Base-by-base conservation (phyloP, 169 alveolate species). In the Babesia divergens region DNA sequence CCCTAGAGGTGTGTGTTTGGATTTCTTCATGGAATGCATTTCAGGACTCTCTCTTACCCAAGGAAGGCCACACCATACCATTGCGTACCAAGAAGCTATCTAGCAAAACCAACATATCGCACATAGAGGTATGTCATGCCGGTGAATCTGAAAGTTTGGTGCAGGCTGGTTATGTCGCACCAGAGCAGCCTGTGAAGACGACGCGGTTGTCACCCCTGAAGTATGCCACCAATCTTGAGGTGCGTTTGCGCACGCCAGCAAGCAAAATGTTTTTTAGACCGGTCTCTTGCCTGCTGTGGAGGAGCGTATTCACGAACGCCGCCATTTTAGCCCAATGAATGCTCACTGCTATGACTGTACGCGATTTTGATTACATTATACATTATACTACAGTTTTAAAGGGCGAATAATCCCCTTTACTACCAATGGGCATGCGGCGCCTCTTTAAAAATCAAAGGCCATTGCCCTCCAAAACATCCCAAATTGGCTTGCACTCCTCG, bases 401-500 rank as follows among this genome's bases (percentile, higher is more conserved):
- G 52, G 72, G 72, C 51, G 50, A 44, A 24, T 44, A 62, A 29
- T n/a, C 44, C 13, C 51, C 2, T 24, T 8, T 18, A 4, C 11
- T 6, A 8, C 0, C 54, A 1, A 0, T 24, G 51, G 8, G 26
- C 11, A 2, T 0, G n/a, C n/a, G n/a, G n/a, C n/a, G n/a, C 18
- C 22, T 4, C 22, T 13, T 13, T 49, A 29, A 5, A 6, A 6
- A 31, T 37, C 37, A 62, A 22, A 62, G 6, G 6, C 60, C 3
- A n/a, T 62, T 46, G 34, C 47, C 47, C 29, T 46, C 72, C 50
- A 46, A 44, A 24, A 62, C 47, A 18, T 75, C 85, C 85, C 85
- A 75, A 51, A 75, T 75, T 16, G 85, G 81, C 43, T 65, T 75
- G 80, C 85, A 75, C 35, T 75, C 85, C 8, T 35, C 65, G 71